Conservation (phyloP, 306 rosid genomes). For the Rubus idaeus region DNA sequence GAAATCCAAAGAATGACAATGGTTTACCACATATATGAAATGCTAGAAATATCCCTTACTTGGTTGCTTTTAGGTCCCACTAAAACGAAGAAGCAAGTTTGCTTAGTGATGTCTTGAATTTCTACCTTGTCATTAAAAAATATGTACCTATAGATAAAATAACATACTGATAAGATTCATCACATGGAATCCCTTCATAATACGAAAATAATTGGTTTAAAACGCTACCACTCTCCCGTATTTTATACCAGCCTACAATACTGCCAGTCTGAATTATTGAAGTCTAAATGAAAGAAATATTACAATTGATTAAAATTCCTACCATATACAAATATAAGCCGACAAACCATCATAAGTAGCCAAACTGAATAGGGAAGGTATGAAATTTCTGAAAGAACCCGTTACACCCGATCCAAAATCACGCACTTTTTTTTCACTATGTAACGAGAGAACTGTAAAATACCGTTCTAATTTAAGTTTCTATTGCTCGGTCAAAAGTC, state of each 20-base stretch:
- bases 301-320: background rate
- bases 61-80: slow-evolving; percentile 85
- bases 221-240: background rate
- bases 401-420: background rate
- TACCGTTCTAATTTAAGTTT: background rate
- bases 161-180: slow-evolving; percentile 21
- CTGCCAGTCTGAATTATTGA: background rate
- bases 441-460: background rate
- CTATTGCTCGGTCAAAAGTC: background rate
- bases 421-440: background rate
- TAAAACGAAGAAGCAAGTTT: slow-evolving; percentile 79
- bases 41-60: slow-evolving; percentile 38
- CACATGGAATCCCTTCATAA: slow-evolving; percentile 12
- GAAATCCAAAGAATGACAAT: slow-evolving; percentile 12
- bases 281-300: background rate
- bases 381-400: background rate
- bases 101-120: slow-evolving; percentile 79
- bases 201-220: background rate
- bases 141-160: slow-evolving; percentile 59
- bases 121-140: slow-evolving; percentile 86
- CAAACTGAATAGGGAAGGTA: background rate
- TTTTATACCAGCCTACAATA: background rate
- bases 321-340: background rate
- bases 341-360: background rate
- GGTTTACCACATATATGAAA: background rate